Evolutionary conservation across 768 basidiomycete species (phyloP).

Genomic region (Tulasnella sp.): DNA sequence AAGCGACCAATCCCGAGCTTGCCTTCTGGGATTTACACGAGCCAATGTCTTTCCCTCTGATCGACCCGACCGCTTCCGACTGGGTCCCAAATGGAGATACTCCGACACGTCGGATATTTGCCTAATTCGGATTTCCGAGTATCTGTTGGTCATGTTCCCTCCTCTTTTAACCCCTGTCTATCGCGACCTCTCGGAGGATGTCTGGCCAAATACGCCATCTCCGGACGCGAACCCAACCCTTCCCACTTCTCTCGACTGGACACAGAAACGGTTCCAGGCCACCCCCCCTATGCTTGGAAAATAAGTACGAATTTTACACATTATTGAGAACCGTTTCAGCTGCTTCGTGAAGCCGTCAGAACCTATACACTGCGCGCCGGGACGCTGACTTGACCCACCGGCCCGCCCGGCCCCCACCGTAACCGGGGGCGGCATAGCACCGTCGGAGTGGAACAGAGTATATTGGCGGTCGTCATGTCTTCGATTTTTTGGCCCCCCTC

Average conservation of each 20-base stretch:
- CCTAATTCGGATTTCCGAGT: neutral
- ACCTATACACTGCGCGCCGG: neutral
- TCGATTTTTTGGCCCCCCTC: neutral
- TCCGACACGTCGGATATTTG: neutral
- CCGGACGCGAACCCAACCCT: no score
- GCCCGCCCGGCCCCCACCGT: neutral
- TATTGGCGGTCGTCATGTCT: neutral
- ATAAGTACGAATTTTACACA: neutral
- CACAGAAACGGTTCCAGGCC: no score
- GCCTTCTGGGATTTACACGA: neutral
- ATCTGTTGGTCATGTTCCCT: neutral
- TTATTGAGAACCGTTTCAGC: neutral
- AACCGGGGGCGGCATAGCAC: neutral
- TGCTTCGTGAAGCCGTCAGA: neutral
- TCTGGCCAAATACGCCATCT: neutral
- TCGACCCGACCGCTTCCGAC: constrained; percentile 1
- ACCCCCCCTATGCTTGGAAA: neutral
- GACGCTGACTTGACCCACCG: neutral
- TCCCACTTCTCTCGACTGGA: no score
- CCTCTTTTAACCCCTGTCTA: neutral
- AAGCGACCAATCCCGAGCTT: neutral
- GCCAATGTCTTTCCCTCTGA: neutral
- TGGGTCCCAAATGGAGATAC: neutral
- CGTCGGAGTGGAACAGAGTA: neutral
- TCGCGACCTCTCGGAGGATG: neutral